Base-by-base conservation (phyloP, 176 grass and related monocot genomes). In the Panicum miliaceum region DNA sequence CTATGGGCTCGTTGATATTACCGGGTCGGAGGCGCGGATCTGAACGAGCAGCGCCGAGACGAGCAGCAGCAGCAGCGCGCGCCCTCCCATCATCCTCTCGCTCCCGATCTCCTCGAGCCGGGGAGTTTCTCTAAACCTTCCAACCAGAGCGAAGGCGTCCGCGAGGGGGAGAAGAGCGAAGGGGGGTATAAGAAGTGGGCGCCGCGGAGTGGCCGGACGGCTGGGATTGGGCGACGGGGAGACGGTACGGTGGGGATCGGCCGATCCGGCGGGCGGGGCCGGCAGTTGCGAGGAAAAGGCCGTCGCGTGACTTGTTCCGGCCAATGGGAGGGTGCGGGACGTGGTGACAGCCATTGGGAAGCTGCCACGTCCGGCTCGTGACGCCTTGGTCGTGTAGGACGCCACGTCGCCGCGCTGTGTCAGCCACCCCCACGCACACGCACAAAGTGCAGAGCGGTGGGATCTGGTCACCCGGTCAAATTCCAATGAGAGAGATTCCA, bases 21-120 rank as follows among this genome's bases (percentile, higher is more conserved):
- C 96, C 76, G 90, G 91, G 63, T 99, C 93, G n/a, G 88, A 94
- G 47, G 96, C 90, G 74, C 81, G 76, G 86, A 99, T 99, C 90
- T 92, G 96, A 34, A 81, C 71, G 74, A 90, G 50, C 47, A 93
- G 82, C 37, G 81, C 80, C 20, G 87, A 89, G 63, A 94, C 57
- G 35, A 96, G 64, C 62, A 91, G 77, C 38, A 94, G 68, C 27
- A 92, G 74, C 43, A 96, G 80, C 38, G 43, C 53, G 50, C 75
- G 43, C 27, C 74, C 77, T 34, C 64, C 85, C 58, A 36, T 16
- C 58, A 63, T 93, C 78, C n/a, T 87, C 63, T 48, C 88, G 32
- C 47, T 35, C 16, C 18, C 85, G 65, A 82, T 58, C 65, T 69
- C 34, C 78, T 56, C 64, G 78, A 68, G 64, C 22, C 48, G 34